Evolutionary conservation across 176 grass and related monocot genomes (phyloP), one percentile per base, ranked within the genome.

Genomic region (Oropetium thomaeum): DNA sequence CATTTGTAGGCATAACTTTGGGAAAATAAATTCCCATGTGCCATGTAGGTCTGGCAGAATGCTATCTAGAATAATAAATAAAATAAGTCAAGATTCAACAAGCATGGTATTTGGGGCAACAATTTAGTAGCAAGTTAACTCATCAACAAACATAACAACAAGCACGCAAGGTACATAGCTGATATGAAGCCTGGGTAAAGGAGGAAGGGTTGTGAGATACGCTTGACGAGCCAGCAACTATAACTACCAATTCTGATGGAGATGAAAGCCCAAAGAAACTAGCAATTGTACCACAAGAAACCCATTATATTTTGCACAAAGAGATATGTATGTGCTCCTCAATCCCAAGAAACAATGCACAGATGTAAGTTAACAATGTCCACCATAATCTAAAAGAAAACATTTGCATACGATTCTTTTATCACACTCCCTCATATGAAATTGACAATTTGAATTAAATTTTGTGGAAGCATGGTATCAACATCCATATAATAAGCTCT

Each of bases 61-160:
- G 32, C 15, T 45, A 22, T 62, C 33, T 34, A 64, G 41, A 63
- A 7, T 44, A 73, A 69, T 0, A 69, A 68, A 43, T 41, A 33
- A 33, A 75, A 85, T 1, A 44, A 76, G n/a, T 69, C 51, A 55
- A 26, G n/a, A 74, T 62, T 65, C 7, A 64, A 55, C n/a, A 69
- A 76, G n/a, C 28, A 76, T 69, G 33, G 23, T 42, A 34, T 30
- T 58, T 26, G 35, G 20, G 48, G 11, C 13, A 14, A 86, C 43
- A n/a, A n/a, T n/a, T n/a, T n/a, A n/a, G n/a, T n/a, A n/a, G n/a
- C n/a, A n/a, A n/a, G n/a, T n/a, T n/a, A n/a, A n/a, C n/a, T n/a
- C n/a, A n/a, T n/a, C n/a, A n/a, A n/a, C n/a, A n/a, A n/a, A n/a
- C n/a, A n/a, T n/a, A n/a, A n/a, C n/a, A n/a, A n/a, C n/a, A n/a